Conservation (phyloP, 1,284 basidiomycete species). For the Trichosporon asahii region DNA sequence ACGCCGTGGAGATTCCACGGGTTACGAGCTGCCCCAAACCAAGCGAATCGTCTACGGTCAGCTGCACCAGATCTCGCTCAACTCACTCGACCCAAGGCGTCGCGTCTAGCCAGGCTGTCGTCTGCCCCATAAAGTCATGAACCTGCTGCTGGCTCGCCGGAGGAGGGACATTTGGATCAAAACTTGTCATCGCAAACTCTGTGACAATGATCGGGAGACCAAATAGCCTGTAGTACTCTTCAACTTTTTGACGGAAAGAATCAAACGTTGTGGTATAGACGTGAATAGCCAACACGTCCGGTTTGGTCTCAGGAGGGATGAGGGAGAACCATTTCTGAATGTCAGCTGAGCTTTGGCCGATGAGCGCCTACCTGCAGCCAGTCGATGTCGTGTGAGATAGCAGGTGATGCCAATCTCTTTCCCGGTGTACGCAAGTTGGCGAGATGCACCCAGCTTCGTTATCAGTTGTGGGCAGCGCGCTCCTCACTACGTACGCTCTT, state of each 20-base stretch:
- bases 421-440: conserved; percentile 30
- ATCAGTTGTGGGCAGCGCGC: neutral
- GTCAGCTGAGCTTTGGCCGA: neutral
- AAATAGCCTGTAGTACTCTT: conserved; percentile 29
- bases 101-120: conserved; percentile 39
- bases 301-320: conserved; percentile 30
- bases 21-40: conserved; percentile 25
- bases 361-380: conserved; percentile 40
- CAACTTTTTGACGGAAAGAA: conserved; percentile 30
- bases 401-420: conserved; percentile 41
- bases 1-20: conserved; percentile 33
- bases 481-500: conserved; percentile 24
- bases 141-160: conserved; percentile 41
- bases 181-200: conserved; percentile 48
- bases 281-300: conserved; percentile 42
- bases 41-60: conserved; percentile 20
- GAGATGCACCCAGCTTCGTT: conserved; percentile 34
- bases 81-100: conserved; percentile 30
- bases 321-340: conserved; percentile 26
- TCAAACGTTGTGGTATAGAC: conserved; percentile 49
- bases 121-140: conserved; percentile 45
- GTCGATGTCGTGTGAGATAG: conserved; percentile 32
- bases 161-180: conserved; percentile 38
- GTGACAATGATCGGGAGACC: conserved; percentile 43
- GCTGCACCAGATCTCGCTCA: neutral